Evolutionary conservation across 1,284 basidiomycete species (phyloP), one percentile per base, ranked within the genome.

Genomic region (Xerocomus amazonicus): DNA sequence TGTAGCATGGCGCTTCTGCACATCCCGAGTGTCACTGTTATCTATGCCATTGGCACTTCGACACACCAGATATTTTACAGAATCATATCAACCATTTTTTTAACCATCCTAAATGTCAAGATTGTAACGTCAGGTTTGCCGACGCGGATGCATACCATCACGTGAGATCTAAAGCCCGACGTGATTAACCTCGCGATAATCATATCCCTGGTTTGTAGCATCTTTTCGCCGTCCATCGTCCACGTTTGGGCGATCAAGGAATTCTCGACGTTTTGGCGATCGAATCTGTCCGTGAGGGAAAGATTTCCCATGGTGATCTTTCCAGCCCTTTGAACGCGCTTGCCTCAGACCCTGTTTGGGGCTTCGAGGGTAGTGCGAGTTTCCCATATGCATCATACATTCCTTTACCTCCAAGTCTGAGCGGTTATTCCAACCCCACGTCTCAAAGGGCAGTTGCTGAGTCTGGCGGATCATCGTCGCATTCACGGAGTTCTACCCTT

Each of bases 41-140:
- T 48, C 35, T 65, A 17, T 66, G 65, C 42, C 68, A 67, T 17
- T 67, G 68, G 68, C 65, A 69, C 42, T 70, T 67, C 48, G 67
- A 67, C 34, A 56, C 55, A 10, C 49, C 62, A 5, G 53, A 62
- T 14, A 40, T 56, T 36, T 47, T 70, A 34, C 64, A 56, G 12
- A 66, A 60, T 43, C 68, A 67, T 39, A 65, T 65, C 51, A 63
- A 43, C 10, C 65, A 69, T 35, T 70, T 67, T 36, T 63, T 56
- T 39, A 68, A 58, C 41, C 67, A 66, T 49, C 65, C 65, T 3
- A 59, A 61, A 46, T 66, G 65, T 16, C 50, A 53, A 41, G 56
- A 54, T 33, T 66, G 68, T 26, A 45, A 57, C 14, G 26, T 58
- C 40, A 61, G 65, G 50, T 66, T 69, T 47, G 34, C 54, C 19